These are phyloP conservation scores for Berkeleyomyces basicola DNA, from an alignment of 2,329 filamentous ascomycete species.

Conservation along the genomic window DNA sequence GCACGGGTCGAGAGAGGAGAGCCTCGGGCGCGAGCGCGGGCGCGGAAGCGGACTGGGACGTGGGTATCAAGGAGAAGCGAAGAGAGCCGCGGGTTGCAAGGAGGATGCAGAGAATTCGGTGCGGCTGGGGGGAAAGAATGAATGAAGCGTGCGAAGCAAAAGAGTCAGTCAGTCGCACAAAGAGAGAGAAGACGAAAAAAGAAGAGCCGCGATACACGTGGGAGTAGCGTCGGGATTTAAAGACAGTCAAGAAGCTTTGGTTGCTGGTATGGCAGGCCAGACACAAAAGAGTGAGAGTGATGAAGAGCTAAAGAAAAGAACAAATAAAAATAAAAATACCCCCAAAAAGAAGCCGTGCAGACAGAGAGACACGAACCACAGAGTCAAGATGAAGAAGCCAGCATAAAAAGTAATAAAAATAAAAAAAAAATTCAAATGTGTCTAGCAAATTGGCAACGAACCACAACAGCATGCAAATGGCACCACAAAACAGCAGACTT, in stretches of 20 bases:
- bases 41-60: neutral
- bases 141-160: neutral
- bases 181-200: neutral
- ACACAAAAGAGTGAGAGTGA: neutral
- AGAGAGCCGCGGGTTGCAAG: neutral
- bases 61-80: neutral
- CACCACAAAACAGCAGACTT: slow-evolving; percentile 11
- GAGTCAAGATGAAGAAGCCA: neutral
- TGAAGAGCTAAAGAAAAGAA: neutral
- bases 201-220: neutral
- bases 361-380: neutral
- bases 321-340: neutral
- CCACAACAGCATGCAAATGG: slow-evolving; percentile 9
- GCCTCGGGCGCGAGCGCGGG: neutral
- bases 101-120: neutral
- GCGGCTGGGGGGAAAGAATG: neutral
- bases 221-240: neutral
- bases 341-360: neutral
- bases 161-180: neutral
- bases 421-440: neutral
- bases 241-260: neutral
- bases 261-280: neutral
- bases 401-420: neutral
- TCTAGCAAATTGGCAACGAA: slow-evolving; percentile 7
- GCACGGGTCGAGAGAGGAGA: neutral